These are phyloP conservation scores for Debaryomyces robertsiae DNA, from an alignment of 1,139 yeast species.

Conservation along the genomic window DNA sequence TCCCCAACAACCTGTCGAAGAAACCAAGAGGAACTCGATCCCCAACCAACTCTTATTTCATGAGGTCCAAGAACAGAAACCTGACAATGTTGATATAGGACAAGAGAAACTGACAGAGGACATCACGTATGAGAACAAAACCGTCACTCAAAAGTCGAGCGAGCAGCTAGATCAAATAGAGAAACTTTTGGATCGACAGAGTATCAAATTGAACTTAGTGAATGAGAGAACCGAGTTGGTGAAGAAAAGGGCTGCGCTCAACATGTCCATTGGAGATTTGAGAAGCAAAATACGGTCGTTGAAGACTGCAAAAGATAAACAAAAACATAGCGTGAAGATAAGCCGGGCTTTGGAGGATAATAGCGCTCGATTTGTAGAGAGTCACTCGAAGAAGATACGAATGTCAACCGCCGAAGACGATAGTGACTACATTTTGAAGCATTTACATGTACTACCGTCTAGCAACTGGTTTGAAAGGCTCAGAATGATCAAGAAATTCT, in stretches of 20 bases:
- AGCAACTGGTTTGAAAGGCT: constrained; percentile 37
- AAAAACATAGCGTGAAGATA: constrained; percentile 20
- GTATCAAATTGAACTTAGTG: constrained; percentile 23
- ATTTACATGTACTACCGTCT: constrained; percentile 41
- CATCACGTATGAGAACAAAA: not conserved
- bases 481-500: constrained; percentile 28
- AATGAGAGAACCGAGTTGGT: constrained; percentile 26
- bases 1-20: constrained; percentile 18
- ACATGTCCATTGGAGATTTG: constrained; percentile 24
- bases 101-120: not conserved
- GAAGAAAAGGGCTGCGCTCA: constrained; percentile 21
- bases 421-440: constrained; percentile 20
- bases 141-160: not conserved
- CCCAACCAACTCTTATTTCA: constrained; percentile 1
- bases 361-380: constrained; percentile 19
- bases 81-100: not conserved
- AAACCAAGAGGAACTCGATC: constrained; percentile 1
- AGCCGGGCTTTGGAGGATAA: constrained; percentile 29
- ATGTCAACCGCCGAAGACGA: constrained; percentile 21
- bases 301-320: constrained; percentile 20
- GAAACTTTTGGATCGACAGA: constrained; percentile 22
- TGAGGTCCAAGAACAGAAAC: constrained; percentile 6
- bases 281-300: constrained; percentile 22
- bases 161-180: constrained; percentile 10
- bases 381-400: not conserved